These are phyloP conservation scores for Metschnikowia rubicola DNA, from an alignment of 805 yeast species.

Conservation along the genomic window DNA sequence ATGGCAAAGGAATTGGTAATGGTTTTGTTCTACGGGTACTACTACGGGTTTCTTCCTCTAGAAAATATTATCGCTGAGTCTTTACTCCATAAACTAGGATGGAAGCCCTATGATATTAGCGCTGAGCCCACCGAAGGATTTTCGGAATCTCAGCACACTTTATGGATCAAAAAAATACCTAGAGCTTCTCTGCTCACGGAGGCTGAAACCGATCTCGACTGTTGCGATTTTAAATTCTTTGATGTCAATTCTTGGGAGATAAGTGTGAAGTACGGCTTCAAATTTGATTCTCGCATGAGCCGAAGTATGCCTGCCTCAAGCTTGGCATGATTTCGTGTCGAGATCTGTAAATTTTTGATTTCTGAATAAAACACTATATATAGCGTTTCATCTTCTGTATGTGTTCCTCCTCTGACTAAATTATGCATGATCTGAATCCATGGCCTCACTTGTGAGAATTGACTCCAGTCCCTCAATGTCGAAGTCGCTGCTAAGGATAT, in stretches of 20 bases:
- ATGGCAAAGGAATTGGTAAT: conserved; percentile 33
- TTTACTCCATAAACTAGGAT: conserved; percentile 36
- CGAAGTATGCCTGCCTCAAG: conserved; percentile 28
- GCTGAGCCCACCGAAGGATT: not conserved
- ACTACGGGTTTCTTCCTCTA: conserved; percentile 40
- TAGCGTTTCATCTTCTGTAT: not conserved
- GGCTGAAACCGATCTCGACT: conserved; percentile 17
- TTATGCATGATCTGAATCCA: not conserved
- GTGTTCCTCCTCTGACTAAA: too few species aligned
- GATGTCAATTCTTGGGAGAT: conserved; percentile 42
- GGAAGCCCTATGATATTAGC: conserved; percentile 36
- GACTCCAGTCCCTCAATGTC: conserved; percentile 8
- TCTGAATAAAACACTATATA: conserved; percentile 1
- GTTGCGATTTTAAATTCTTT: conserved; percentile 41
- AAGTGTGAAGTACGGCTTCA: conserved; percentile 34
- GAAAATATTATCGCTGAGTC: conserved; percentile 43
- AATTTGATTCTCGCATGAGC: conserved; percentile 32
- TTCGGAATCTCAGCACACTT: conserved; percentile 4
- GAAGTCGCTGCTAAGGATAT: conserved; percentile 18
- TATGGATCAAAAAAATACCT: conserved; percentile 28
- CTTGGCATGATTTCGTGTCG: not conserved
- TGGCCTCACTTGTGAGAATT: conserved; percentile 7
- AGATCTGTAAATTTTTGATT: not conserved
- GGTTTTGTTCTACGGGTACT: conserved; percentile 42
- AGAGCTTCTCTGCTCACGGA: conserved; percentile 11